These are phyloP conservation scores for Cubamyces sp. DNA, from an alignment of 768 basidiomycete genomes.

Conservation along the genomic window DNA sequence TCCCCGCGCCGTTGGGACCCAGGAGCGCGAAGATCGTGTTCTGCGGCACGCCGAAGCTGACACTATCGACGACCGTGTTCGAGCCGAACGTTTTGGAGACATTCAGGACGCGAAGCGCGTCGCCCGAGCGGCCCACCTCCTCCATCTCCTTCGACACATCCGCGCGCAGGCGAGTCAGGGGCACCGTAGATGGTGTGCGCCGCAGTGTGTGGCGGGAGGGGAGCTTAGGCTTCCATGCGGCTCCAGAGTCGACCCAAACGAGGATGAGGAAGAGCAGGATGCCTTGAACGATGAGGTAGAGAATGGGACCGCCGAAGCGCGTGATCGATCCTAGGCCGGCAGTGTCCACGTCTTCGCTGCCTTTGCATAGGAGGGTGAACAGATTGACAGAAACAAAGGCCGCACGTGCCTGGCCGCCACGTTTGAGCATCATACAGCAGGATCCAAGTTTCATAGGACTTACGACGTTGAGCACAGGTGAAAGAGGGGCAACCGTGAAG, in stretches of 20 bases:
- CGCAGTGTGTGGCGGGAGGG: constrained; percentile 24
- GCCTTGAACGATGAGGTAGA: constrained; percentile 68
- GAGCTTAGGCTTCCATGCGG: constrained; percentile 45
- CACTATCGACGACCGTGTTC: constrained; percentile 70
- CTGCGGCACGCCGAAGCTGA: constrained; percentile 65
- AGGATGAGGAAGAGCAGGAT: constrained; percentile 64
- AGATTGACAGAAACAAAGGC: constrained; percentile 80
- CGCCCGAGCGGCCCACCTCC: constrained; percentile 49
- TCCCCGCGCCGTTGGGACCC: constrained; percentile 84
- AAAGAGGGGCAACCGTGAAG: constrained; percentile 67
- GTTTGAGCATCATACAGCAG: not conserved
- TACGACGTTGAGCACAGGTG: constrained; percentile 73
- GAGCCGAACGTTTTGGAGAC: constrained; percentile 62
- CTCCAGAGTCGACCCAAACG: constrained; percentile 75
- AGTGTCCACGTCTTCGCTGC: constrained; percentile 48
- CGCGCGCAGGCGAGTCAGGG: constrained; percentile 23
- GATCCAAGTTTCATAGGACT: constrained; percentile 32
- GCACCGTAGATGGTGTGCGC: not conserved
- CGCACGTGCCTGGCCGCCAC: constrained; percentile 54
- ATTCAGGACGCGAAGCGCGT: constrained; percentile 63
- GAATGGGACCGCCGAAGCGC: constrained; percentile 74
- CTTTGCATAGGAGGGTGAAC: constrained; percentile 74
- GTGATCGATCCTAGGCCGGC: constrained; percentile 55
- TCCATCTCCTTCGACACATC: constrained; percentile 63
- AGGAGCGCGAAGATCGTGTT: constrained; percentile 74